phyloP scores from a whole-genome alignment of 1,284 basidiomycete species.

The Exobasidium cylindrosporum region DNA sequence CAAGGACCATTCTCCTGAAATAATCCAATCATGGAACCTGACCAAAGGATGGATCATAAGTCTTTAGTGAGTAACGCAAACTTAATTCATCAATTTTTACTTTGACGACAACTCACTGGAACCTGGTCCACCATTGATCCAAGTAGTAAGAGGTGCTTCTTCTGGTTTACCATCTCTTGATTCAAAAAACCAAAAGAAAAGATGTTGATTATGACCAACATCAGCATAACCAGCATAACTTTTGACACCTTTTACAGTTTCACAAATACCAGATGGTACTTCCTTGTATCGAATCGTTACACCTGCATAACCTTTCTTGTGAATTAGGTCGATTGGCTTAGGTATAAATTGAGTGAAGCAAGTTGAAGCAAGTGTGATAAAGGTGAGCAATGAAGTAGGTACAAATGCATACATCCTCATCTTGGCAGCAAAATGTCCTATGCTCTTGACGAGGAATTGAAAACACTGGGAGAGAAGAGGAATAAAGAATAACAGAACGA shows the following conservation, averaged over 20 bases:
- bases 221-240: conserved; percentile 61
- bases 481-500: no score
- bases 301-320: conserved; percentile 20
- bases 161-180: conserved; percentile 24
- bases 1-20: conserved; percentile 71
- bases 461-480: no score
- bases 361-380: neutral
- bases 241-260: conserved; percentile 67
- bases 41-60: neutral
- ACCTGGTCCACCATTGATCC: conserved; percentile 59
- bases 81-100: no score
- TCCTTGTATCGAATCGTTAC: conserved; percentile 35
- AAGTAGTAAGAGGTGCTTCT: conserved; percentile 22
- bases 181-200: conserved; percentile 45
- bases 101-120: conserved; percentile 61
- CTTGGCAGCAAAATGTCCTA: no score
- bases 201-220: conserved; percentile 27
- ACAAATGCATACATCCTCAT: no score
- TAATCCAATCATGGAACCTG: conserved; percentile 64
- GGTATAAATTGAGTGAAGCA: conserved; percentile 13
- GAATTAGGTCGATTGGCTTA: conserved; percentile 25
- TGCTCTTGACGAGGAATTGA: no score
- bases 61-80: no score
- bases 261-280: conserved; percentile 65
- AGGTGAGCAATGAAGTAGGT: no score